phyloP scores from a whole-genome alignment of 176 grass and related monocot genomes.

The Bonia amplexicaulis region DNA sequence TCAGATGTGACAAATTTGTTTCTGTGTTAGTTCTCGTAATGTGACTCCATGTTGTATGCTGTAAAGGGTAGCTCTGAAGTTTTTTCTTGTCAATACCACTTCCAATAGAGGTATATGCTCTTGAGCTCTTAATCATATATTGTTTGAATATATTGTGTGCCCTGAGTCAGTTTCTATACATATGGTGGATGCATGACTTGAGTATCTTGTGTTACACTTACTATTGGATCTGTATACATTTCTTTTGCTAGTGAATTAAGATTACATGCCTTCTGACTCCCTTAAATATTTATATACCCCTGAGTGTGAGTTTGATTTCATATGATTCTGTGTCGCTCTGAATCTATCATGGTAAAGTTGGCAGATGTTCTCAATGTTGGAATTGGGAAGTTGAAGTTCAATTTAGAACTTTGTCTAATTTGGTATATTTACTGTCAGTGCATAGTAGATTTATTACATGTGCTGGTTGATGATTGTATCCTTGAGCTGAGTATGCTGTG shows the following conservation, averaged over 20 bases:
- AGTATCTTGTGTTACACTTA: background rate
- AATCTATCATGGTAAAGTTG: background rate
- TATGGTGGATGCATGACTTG: constrained; percentile 16
- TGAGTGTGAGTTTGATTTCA: background rate
- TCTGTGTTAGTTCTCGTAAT: constrained; percentile 15
- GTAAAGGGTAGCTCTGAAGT: constrained; percentile 26
- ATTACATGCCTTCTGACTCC: background rate
- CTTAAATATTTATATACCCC: background rate
- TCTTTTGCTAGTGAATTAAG: background rate
- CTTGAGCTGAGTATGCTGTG: background rate
- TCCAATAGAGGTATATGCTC: constrained; percentile 19
- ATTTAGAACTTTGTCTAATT: background rate
- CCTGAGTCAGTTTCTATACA: background rate
- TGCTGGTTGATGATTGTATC: background rate
- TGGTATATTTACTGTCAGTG: background rate
- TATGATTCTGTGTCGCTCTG: background rate
- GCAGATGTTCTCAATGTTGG: background rate
- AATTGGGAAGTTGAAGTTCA: background rate
- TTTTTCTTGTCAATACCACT: constrained; percentile 15
- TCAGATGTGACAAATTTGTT: background rate
- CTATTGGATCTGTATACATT: background rate
- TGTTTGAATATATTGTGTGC: background rate
- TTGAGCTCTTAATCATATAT: background rate
- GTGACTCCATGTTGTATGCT: constrained; percentile 24
- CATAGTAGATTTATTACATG: background rate